phyloP scores from a whole-genome alignment of 2,329 filamentous ascomycete species.

The Davidsoniella eucalypti region DNA sequence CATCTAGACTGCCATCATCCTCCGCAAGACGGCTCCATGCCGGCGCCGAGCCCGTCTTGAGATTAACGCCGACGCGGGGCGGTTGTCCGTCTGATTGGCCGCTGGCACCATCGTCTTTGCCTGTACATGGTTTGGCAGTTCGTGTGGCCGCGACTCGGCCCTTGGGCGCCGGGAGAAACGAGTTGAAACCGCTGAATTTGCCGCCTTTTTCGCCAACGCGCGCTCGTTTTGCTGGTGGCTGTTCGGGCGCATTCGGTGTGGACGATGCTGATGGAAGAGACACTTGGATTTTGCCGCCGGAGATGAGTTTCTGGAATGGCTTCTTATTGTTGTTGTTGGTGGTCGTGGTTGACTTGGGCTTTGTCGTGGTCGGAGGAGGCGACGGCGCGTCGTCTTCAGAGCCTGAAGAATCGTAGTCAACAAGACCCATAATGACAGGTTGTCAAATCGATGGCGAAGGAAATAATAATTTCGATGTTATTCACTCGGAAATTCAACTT shows the following conservation, averaged over 20 bases:
- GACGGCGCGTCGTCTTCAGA: slow-evolving; percentile 43
- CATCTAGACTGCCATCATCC: slow-evolving; percentile 15
- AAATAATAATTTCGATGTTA: neutral
- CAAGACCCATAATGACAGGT: slow-evolving; percentile 46
- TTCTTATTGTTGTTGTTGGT: slow-evolving; percentile 28
- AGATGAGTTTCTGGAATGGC: slow-evolving; percentile 62
- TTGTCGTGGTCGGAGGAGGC: slow-evolving; percentile 17
- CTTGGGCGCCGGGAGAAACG: slow-evolving; percentile 75
- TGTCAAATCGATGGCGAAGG: neutral
- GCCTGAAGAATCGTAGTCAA: slow-evolving; percentile 65
- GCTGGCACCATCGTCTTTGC: slow-evolving; percentile 14
- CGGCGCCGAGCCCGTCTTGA: slow-evolving; percentile 72
- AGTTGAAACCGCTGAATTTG: slow-evolving; percentile 67
- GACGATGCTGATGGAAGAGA: slow-evolving; percentile 44
- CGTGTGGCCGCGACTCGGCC: slow-evolving; percentile 24
- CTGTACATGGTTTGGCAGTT: neutral
- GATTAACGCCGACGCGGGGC: slow-evolving; percentile 32
- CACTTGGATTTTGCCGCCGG: slow-evolving; percentile 72
- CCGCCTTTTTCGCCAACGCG: slow-evolving; percentile 44
- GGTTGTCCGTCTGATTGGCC: neutral
- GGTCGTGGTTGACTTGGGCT: slow-evolving; percentile 17
- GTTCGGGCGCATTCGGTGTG: slow-evolving; percentile 18
- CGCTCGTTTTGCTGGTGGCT: slow-evolving; percentile 54
- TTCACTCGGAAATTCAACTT: neutral
- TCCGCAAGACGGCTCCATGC: slow-evolving; percentile 52